Base-by-base conservation (phyloP, 2,329 filamentous ascomycete genomes). In the Karstenula rhodostoma region DNA sequence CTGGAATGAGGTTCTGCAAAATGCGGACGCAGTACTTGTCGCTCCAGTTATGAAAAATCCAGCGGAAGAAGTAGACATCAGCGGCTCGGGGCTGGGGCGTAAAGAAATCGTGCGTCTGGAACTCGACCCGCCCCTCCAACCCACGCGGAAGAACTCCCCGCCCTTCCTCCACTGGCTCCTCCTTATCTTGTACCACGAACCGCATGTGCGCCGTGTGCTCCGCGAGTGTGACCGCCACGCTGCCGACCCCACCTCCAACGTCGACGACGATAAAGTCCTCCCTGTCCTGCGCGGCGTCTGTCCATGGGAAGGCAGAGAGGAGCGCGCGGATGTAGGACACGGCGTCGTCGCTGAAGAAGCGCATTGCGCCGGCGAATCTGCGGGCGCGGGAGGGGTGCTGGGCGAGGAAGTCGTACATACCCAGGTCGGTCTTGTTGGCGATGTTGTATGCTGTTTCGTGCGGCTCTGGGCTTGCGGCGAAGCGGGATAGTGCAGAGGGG, bases 1-100 rank as follows among this genome's bases (percentile, higher is more conserved):
- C 73, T 12, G 73, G 71, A 10, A 75, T 64, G 6, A 79, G 65
- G 0, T 64, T 66, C 19, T 67, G 64, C 23, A 79, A 60, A 37
- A 79, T 76, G 46, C 70, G 60, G 1, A 76, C 47, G 48, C 64
- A 71, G 59, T 79, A 75, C 53, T 72, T 73, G 61, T 79, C 75
- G 37, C 68, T 66, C 75, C 74, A 79, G 56, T 77, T 71, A 51
- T 78, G 75, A 62, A 77, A 70, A 42, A 77, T 76, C 55, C 71
- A 72, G 19, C 59, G 59, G 46, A 62, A 50, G 40, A 52, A 52
- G 22, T 52, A 52, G 2, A 52, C 22, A 12, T 52, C 49, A 5
- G 49, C 49, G 2, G 5, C 13, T 2, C n/a, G 22, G 7, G 12
- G 13, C 23, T 52, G 49, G 1, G 33, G 33, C 2, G 49, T 42